Base-by-base conservation (phyloP, 1,284 basidiomycete species). In the Wolfiporia cocos region DNA sequence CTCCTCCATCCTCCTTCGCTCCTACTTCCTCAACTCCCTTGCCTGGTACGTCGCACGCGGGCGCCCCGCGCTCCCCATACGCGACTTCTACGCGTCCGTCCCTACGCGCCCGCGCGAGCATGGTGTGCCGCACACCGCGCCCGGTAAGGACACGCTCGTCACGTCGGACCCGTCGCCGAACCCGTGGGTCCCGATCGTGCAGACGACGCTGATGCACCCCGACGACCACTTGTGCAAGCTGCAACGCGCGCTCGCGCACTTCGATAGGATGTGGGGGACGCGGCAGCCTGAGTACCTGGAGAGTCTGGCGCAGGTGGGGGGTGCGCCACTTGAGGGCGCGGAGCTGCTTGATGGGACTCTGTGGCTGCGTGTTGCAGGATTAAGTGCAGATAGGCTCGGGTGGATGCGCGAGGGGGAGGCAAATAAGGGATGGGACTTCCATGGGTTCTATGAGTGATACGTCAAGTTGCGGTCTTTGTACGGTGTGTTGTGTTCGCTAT, bases 151-250 rank as follows among this genome's bases (percentile, higher is more conserved):
- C 20, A 60, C 64, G 4, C 61, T 70, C 21, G 63, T 65, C 10
- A 49, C 57, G 0, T 49, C 55, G 1, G 52, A 59, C 5, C 57
- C 63, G 14, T 49, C 59, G 2, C 70, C 71, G 14, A 73, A 78
- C 48, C 57, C 70, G 3, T 83, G 79, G 80, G 61, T 74, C 17
- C 66, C 74, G n/a, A 59, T 84, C 41, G 48, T 79, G 31, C 69
- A 75, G 48, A 63, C 65, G 28, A 62, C 69, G 30, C 50, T 78
- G 37, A 54, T 68, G 17, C 73, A 78, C 48, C 74, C 74, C 3
- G 76, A 83, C 51, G 78, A 82, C 44, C 83, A 86, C 54, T 55
- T 83, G 3, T 68, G 71, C 46, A 84, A 84, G 59, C 52, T 70
- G 7, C 72, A 78, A 51, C 69, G 82, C 15, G 64, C 80, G 3